These are phyloP conservation scores for Apiotrichum gracile DNA, from an alignment of 1,284 basidiomycete species.

Conservation along the genomic window DNA sequence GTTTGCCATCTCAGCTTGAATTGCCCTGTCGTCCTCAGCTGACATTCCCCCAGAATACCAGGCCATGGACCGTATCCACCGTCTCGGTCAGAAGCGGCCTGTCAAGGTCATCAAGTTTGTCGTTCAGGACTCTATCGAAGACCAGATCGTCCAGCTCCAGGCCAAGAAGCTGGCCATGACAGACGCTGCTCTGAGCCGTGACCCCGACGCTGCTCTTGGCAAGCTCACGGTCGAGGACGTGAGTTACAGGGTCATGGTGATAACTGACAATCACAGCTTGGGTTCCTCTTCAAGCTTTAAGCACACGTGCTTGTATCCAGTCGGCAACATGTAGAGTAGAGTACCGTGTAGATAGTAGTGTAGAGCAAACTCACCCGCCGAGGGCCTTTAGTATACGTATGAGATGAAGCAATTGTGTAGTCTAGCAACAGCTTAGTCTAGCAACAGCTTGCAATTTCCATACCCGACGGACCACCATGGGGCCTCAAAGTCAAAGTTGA, in stretches of 20 bases:
- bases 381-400: too few species aligned
- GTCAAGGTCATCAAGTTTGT: constrained; percentile 90
- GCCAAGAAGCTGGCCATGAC: constrained; percentile 54
- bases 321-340: background rate
- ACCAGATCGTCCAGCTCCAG: constrained; percentile 71
- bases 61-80: constrained; percentile 87
- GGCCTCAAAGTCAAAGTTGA: too few species aligned
- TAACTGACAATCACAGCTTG: constrained; percentile 50
- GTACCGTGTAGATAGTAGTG: background rate
- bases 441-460: too few species aligned
- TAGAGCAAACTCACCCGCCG: background rate
- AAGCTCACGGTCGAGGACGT: constrained; percentile 82
- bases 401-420: too few species aligned
- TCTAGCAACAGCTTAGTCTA: too few species aligned
- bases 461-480: too few species aligned
- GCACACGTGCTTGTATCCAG: background rate
- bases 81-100: constrained; percentile 80
- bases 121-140: constrained; percentile 94
- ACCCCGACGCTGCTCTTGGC: constrained; percentile 63
- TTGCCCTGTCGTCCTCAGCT: background rate
- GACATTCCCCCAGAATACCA: constrained; percentile 46
- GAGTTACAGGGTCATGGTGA: constrained; percentile 42
- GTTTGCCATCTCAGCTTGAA: constrained; percentile 54
- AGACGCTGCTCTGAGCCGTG: constrained; percentile 30
- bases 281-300: constrained; percentile 67